These are phyloP conservation scores for Dioscorea alata DNA, from an alignment of 106 monocot species.

Conservation along the genomic window DNA sequence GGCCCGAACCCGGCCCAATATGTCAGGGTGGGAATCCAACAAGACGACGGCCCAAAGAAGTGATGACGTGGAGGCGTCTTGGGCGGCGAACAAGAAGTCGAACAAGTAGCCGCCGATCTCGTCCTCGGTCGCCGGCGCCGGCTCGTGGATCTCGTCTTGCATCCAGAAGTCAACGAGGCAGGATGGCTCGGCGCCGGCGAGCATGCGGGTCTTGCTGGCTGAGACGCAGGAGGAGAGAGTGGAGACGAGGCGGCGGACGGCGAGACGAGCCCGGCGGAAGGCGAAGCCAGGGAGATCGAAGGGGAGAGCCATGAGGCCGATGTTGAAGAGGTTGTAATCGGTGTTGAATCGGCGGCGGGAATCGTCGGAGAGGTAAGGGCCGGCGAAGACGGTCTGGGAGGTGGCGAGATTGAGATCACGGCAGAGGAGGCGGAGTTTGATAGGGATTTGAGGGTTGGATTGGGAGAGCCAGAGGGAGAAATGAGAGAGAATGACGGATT, in stretches of 20 bases:
- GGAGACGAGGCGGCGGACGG: conserved; percentile 50
- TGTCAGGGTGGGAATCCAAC: conserved; percentile 77
- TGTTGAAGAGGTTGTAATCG: conserved; percentile 87
- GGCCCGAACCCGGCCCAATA: conserved; percentile 52
- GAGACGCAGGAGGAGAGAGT: conserved; percentile 45
- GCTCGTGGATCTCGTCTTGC: conserved; percentile 48
- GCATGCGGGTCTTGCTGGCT: conserved; percentile 57
- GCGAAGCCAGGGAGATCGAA: conserved; percentile 86
- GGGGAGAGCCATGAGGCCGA: conserved; percentile 84
- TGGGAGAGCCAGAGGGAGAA: conserved; percentile 1
- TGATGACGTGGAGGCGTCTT: conserved; percentile 93
- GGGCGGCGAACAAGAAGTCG: conserved; percentile 93
- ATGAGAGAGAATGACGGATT: conserved; percentile 62
- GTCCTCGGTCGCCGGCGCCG: conserved; percentile 29
- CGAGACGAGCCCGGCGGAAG: conserved; percentile 63
- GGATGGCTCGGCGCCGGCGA: conserved; percentile 38
- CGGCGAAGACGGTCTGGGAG: conserved; percentile 87
- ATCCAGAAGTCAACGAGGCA: conserved; percentile 93
- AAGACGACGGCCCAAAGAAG: conserved; percentile 86
- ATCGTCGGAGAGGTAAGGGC: conserved; percentile 41
- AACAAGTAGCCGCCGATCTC: conserved; percentile 82
- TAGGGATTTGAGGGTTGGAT: conserved; percentile 14
- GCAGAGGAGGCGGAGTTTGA: conserved; percentile 48
- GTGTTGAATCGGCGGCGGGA: conserved; percentile 46
- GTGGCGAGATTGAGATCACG: conserved; percentile 93